Percentiles rank a stretch among this genome's conserved stretches.
Evolutionary conservation across 805 yeast species (phyloP).

Genomic region (Kodamaea jinghongensis): DNA sequence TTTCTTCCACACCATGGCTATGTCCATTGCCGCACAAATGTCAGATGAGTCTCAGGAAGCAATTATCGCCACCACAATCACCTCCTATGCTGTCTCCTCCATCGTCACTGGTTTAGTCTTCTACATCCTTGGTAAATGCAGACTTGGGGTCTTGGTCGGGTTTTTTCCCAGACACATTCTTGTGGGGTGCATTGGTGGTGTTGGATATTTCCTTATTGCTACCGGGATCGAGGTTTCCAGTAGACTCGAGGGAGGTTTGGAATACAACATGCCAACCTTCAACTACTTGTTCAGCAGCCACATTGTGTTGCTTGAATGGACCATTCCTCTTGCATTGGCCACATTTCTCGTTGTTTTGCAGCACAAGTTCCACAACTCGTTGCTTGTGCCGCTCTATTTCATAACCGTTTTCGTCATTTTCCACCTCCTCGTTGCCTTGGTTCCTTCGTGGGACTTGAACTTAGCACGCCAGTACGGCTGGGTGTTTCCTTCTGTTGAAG

Average conservation of each 20-base stretch:
- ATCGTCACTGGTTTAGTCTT: conserved; percentile 85
- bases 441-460: conserved; percentile 64
- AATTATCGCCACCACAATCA: conserved; percentile 79
- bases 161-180: conserved; percentile 95
- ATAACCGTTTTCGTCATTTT: conserved; percentile 66
- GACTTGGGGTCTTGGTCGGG: conserved; percentile 83
- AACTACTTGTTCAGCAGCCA: conserved; percentile 43
- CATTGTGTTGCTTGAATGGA: conserved; percentile 50
- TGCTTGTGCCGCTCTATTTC: conserved; percentile 79
- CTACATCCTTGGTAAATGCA: conserved; percentile 70
- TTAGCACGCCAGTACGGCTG: conserved; percentile 74
- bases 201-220: conserved; percentile 84
- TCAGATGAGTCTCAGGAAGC: conserved; percentile 44
- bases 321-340: conserved; percentile 66
- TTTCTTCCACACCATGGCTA: conserved; percentile 94
- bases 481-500: conserved; percentile 69
- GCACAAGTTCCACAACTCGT: conserved; percentile 55
- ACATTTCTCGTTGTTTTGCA: conserved; percentile 55
- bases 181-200: conserved; percentile 98
- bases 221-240: conserved; percentile 94
- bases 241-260: conserved; percentile 69
- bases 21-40: conserved; percentile 56
- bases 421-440: conserved; percentile 61
- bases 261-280: conserved; percentile 60
- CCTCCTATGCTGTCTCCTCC: conserved; percentile 80